Base-by-base conservation (phyloP, 768 basidiomycete species). In the Collybiopsis luxurians region DNA sequence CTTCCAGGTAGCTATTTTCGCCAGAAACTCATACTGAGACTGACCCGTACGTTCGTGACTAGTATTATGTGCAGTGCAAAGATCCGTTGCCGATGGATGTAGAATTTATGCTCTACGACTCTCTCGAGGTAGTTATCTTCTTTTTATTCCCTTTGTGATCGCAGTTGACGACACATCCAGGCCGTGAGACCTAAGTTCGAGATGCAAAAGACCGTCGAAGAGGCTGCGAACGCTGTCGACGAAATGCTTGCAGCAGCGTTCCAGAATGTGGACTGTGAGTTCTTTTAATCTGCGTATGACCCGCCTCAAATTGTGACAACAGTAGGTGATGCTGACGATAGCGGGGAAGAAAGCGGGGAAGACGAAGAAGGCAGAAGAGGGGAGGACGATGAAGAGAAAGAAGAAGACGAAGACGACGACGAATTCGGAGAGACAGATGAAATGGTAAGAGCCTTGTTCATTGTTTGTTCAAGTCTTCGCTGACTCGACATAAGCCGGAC, bases 101-200 rank as follows among this genome's bases (percentile, higher is more conserved):
- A 11, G 95, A 97, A 53, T 99, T 98, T 72, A 96, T 98, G 93
- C 70, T 97, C 6, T 85, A 86, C 0, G 97, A 99, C 69, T 97
- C 96, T 1, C 71, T 99, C 9, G 95, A 98, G 75, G 93, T 93
- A 61, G 62, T 73, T 58, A 24, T n/a, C 2, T 53, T 44, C 26
- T 51, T 46, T 2, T 3, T 47, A 21, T 39, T 42, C 42, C 10
- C n/a, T 46, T 7, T 47, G 3, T 27, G 15, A 7, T 36, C 49
- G 30, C 30, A 44, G 39, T 48, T 36, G 45, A 49, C 58, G n/a
- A n/a, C n/a, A n/a, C 53, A 60, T 58, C 4, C 58, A 95, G 92
- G 88, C 90, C 48, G 77, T 98, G n/a, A 81, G 95, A 57, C 95
- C 96, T 0, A 95, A 92, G 63, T 68, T 91, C 40, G 70, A 75